Base-by-base conservation (phyloP, 495 filamentous ascomycete species). In the Hypomontagnella submonticulosa region DNA sequence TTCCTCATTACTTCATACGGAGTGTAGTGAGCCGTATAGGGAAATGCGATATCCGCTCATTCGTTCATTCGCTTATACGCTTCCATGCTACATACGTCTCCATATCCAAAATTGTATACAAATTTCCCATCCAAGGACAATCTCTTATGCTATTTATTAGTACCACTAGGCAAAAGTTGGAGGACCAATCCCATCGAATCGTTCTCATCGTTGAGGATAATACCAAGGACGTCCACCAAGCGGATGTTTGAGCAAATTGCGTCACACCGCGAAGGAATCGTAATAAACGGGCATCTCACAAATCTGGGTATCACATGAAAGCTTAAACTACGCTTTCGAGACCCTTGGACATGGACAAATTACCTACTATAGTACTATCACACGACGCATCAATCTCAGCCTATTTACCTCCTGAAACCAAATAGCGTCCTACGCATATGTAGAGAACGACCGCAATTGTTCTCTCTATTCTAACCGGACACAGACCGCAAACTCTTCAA, bases 41-140 rank as follows among this genome's bases (percentile, higher is more conserved):
- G 51, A 49, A 63, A 57, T 51, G 37, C 38, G 15, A 57, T 41
- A 62, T 54, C 48, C 40, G 50, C 58, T 47, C 40, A 55, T 44
- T 30, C 10, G 15, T 43, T 30, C 9, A 5, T 53, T 13, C 11
- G 50, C 50, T 53, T 53, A 53, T 34, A 38, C 34, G 23, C 32
- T 34, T 48, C 27, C n/a, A 20, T 50, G 32, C 9, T 50, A 9
- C 13, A 18, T 50, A 9, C 13, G 34, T 33, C 34, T 52, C 37
- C 9, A 43, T 33, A 42, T 33, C 20, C 23, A 27, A 27, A 3
- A 3, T 27, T 27, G 23, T 27, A 27, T 27, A 2, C 23, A 27
- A 27, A 27, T 27, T 27, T 27, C 23, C 23, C 23, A 27, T 2
- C 23, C 23, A 27, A 27, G 23, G 6, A 27, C 10, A 15, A n/a